These are phyloP conservation scores for Bombardia bombarda DNA, from an alignment of 495 filamentous ascomycete species.

Conservation along the genomic window DNA sequence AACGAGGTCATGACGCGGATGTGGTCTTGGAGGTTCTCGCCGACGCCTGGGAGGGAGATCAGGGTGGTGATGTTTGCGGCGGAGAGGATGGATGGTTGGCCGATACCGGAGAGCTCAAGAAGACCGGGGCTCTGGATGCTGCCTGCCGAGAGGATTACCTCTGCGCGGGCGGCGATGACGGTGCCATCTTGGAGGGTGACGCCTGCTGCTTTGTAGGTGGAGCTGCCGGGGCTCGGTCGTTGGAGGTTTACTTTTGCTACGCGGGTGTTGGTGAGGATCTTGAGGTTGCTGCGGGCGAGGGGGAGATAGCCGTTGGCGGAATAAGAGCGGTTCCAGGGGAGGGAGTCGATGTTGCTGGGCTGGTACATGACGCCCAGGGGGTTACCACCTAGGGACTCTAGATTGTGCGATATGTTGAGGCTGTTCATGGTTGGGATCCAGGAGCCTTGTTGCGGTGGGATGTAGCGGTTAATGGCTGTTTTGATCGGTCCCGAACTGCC, in stretches of 20 bases:
- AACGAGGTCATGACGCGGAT: conserved; percentile 23
- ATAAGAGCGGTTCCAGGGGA: conserved; percentile 32
- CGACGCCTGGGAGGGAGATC: conserved; percentile 41
- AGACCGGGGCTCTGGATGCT: conserved; percentile 42
- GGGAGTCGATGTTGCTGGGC: conserved; percentile 29
- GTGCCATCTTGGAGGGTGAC: conserved; percentile 21
- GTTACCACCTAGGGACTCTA: conserved; percentile 27
- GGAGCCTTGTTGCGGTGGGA: conserved; percentile 17
- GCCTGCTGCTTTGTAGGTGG: conserved; percentile 13
- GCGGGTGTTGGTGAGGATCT: conserved; percentile 11
- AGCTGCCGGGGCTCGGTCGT: conserved; percentile 1
- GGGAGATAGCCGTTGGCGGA: conserved; percentile 21
- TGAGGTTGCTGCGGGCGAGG: conserved; percentile 11
- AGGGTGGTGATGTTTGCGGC: conserved; percentile 29
- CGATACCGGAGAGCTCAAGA: conserved; percentile 52
- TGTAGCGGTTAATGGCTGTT: conserved; percentile 23
- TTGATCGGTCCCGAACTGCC: conserved; percentile 23
- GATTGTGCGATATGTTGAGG: conserved; percentile 23
- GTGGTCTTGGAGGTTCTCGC: conserved; percentile 46
- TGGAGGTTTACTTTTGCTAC: conserved; percentile 18
- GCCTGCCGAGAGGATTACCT: conserved; percentile 51
- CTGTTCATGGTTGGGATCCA: conserved; percentile 24
- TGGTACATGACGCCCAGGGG: conserved; percentile 29
- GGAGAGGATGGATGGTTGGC: conserved; percentile 27
- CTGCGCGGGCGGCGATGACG: conserved; percentile 30